These are phyloP conservation scores for Microdochium trichocladiopsis DNA, from an alignment of 2,329 filamentous ascomycete genomes.

Conservation along the genomic window DNA sequence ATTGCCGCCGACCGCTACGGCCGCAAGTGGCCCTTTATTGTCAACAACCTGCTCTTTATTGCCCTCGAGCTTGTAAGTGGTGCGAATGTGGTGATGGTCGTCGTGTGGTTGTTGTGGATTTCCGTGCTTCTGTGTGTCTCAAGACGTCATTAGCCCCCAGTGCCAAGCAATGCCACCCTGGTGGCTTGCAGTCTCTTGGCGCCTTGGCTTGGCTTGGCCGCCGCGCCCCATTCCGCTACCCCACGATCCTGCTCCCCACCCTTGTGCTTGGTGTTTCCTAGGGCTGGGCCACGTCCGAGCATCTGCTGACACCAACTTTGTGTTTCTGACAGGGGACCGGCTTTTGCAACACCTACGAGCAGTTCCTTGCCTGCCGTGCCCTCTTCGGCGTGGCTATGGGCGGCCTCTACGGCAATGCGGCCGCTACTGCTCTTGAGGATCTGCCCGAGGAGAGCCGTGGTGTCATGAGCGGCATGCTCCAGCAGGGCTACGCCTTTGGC, in stretches of 20 bases:
- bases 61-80: conserved; percentile 59
- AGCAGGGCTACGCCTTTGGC: conserved; percentile 64
- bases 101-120: too few species aligned
- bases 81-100: too few species aligned
- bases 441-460: conserved; percentile 61
- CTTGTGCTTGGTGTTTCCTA: neutral
- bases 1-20: conserved; percentile 49
- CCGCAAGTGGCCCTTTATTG: conserved; percentile 65
- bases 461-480: conserved; percentile 68
- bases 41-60: conserved; percentile 69
- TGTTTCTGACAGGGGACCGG: conserved; percentile 59
- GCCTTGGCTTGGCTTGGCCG: neutral
- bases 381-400: conserved; percentile 81
- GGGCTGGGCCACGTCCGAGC: too few species aligned
- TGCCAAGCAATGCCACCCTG: neutral
- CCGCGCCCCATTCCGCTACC: neutral
- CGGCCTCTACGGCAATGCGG: conserved; percentile 71
- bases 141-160: neutral
- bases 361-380: conserved; percentile 68
- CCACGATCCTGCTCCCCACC: neutral
- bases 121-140: too few species aligned
- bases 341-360: conserved; percentile 58
- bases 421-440: conserved; percentile 73
- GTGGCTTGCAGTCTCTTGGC: neutral
- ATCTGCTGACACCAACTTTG: too few species aligned